Conservation (phyloP, 768 basidiomycete species). For the Panaeolus cyanescens region DNA sequence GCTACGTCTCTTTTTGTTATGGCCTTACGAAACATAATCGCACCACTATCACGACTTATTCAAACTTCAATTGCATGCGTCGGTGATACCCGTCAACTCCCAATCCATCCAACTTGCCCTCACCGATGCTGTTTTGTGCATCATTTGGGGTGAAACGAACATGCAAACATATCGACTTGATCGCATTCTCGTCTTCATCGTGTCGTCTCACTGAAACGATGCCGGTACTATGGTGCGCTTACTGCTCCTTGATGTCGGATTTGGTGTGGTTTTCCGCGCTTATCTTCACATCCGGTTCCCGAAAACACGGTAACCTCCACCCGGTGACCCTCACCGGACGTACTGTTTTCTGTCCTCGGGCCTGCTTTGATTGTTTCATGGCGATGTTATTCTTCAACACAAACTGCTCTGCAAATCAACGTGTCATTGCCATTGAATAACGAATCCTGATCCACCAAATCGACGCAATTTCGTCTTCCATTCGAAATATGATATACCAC, state of each 20-base stretch:
- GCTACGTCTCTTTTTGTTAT: background rate
- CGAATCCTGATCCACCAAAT: background rate
- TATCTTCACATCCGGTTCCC: conserved; percentile 12
- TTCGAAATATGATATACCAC: conserved; percentile 1
- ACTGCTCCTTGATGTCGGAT: background rate
- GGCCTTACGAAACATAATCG: background rate
- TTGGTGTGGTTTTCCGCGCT: background rate
- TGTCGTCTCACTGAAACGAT: background rate
- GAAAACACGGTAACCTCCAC: background rate
- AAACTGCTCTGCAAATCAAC: background rate
- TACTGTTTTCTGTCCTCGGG: background rate
- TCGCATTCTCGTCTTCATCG: background rate
- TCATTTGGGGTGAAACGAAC: background rate
- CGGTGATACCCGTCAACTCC: background rate
- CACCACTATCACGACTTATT: background rate
- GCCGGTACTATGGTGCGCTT: background rate
- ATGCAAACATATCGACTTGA: background rate
- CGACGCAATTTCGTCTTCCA: conserved; percentile 9
- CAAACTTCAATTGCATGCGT: background rate
- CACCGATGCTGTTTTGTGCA: background rate
- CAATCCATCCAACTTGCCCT: background rate
- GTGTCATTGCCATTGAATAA: background rate
- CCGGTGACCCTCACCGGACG: background rate
- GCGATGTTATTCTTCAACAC: background rate
- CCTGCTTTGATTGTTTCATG: background rate